These are phyloP conservation scores for Nicotiana tabacum DNA, from an alignment of 257 asterid species.

Conservation along the genomic window DNA sequence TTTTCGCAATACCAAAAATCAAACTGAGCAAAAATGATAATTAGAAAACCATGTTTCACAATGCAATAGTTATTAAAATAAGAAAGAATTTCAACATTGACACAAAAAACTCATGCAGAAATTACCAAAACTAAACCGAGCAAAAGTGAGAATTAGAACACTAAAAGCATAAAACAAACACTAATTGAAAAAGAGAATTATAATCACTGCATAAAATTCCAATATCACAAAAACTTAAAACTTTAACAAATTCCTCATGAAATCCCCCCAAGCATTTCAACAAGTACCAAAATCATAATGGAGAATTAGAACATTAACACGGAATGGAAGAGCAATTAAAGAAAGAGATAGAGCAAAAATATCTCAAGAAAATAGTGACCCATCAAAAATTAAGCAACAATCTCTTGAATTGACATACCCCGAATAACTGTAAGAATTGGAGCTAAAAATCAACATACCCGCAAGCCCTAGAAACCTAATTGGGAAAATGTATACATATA, in stretches of 20 bases:
- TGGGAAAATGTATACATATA: background rate
- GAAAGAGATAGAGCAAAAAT: background rate
- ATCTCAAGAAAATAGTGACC: background rate
- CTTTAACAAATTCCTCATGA: background rate
- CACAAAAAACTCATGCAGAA: background rate
- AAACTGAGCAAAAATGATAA: background rate
- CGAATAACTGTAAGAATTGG: background rate
- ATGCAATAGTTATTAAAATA: background rate
- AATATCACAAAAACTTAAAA: background rate
- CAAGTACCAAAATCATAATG: background rate
- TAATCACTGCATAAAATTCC: background rate
- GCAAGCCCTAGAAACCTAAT: background rate
- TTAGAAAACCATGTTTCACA: background rate
- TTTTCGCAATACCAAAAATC: background rate
- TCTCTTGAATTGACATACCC: background rate
- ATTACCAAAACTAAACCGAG: background rate
- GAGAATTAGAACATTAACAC: background rate
- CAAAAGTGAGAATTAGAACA: background rate
- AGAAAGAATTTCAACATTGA: background rate
- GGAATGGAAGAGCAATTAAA: background rate
- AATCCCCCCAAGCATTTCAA: background rate
- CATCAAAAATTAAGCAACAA: background rate
- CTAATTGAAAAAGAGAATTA: background rate
- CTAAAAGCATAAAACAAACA: background rate
- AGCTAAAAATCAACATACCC: background rate